phyloP scores from a whole-genome alignment of 1,139 yeast species.

The Suhomyces guaymorum region DNA sequence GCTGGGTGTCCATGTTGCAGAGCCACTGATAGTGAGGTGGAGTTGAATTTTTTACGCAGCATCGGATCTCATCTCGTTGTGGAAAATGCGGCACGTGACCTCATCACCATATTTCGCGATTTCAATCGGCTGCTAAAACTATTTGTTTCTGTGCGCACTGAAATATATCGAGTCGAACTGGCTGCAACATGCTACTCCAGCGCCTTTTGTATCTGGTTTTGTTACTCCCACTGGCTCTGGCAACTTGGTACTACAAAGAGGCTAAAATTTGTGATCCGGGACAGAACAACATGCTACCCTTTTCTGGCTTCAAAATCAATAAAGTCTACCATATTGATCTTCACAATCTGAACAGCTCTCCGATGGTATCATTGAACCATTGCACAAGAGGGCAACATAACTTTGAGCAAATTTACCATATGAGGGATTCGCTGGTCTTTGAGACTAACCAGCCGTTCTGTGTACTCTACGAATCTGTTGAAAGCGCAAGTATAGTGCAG shows the following conservation, averaged over 20 bases:
- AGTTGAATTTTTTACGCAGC: constrained; percentile 10
- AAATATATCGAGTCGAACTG: too few relatives aligned
- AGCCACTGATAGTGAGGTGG: neutral
- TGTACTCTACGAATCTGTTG: too few relatives aligned
- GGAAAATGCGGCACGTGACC: constrained; percentile 5
- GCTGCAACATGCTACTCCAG: too few relatives aligned
- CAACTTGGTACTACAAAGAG: constrained; percentile 23
- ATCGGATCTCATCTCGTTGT: constrained; percentile 13
- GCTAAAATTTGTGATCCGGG: constrained; percentile 39
- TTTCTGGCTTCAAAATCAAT: constrained; percentile 61
- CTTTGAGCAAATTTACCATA: constrained; percentile 38
- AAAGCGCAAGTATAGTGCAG: too few relatives aligned
- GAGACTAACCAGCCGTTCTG: too few relatives aligned
- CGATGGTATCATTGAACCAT: constrained; percentile 51
- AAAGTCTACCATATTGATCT: constrained; percentile 46
- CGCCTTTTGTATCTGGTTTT: too few relatives aligned
- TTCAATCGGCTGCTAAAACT: constrained; percentile 7
- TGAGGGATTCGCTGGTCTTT: too few relatives aligned
- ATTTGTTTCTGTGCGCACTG: neutral
- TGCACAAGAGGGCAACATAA: constrained; percentile 57
- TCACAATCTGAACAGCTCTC: constrained; percentile 42
- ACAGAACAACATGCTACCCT: constrained; percentile 35
- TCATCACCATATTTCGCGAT: too few relatives aligned
- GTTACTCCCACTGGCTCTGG: neutral
- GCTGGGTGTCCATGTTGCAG: constrained; percentile 32